Conservation (phyloP, 345 rosid genomes). For the Brassica juncea region DNA sequence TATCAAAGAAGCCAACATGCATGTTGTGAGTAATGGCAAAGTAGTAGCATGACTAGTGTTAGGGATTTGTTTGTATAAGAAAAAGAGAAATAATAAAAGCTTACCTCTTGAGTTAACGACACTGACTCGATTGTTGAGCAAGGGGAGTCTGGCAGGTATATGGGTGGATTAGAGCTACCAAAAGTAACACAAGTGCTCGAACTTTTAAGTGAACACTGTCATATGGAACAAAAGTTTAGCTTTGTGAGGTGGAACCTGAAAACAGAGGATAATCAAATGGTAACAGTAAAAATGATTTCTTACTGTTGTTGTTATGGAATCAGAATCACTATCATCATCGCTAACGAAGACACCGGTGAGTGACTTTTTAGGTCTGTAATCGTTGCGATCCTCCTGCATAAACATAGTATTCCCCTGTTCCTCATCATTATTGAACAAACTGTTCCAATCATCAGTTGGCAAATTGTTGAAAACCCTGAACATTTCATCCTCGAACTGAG, state of each 20-base stretch:
- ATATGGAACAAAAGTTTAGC: not conserved
- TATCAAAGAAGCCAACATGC: not conserved
- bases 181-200: conserved; percentile 22
- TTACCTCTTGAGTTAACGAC: conserved; percentile 3
- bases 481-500: not conserved
- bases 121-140: too few relatives aligned
- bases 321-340: conserved; percentile 21
- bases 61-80: not conserved
- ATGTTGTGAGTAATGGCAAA: not conserved
- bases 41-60: not conserved
- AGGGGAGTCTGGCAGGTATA: too few relatives aligned
- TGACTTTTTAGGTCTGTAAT: not conserved
- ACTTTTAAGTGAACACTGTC: not conserved
- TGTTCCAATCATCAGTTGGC: not conserved
- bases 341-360: not conserved
- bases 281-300: not conserved
- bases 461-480: not conserved
- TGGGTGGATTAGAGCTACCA: not conserved
- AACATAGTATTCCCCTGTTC: not conserved
- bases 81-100: not conserved
- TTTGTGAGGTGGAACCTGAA: not conserved
- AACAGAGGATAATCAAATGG: conserved; percentile 2
- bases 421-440: not conserved
- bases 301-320: conserved; percentile 25
- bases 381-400: not conserved